phyloP scores from a whole-genome alignment of 306 rosid species.

The Cicer judaicum region DNA sequence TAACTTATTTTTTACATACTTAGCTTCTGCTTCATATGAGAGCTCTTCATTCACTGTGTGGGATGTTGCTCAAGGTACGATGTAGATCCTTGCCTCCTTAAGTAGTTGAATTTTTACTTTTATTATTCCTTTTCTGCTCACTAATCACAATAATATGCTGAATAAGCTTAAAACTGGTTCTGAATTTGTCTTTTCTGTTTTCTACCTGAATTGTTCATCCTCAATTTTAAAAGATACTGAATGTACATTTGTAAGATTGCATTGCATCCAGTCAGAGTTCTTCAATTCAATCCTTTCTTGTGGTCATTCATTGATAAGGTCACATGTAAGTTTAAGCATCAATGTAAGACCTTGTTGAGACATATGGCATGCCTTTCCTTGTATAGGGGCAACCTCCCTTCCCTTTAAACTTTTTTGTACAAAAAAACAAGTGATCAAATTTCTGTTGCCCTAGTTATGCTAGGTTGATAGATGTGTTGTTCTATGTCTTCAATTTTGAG shows the following conservation, averaged over 20 bases:
- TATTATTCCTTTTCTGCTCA: slow-evolving; percentile 8
- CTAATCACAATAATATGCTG: slow-evolving; percentile 29
- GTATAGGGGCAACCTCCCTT: slow-evolving; percentile 1
- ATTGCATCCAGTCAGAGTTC: neutral
- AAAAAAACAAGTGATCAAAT: slow-evolving; percentile 1
- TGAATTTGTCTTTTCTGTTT: slow-evolving; percentile 22
- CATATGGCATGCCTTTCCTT: slow-evolving; percentile 14
- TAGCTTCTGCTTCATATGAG: slow-evolving; percentile 89
- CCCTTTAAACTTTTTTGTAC: neutral
- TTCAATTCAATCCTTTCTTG: slow-evolving; percentile 7
- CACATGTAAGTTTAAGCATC: slow-evolving; percentile 10
- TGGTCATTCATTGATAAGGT: slow-evolving; percentile 16
- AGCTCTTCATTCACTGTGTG: slow-evolving; percentile 87
- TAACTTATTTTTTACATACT: slow-evolving; percentile 68
- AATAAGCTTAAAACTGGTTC: slow-evolving; percentile 22
- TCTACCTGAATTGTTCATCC: slow-evolving; percentile 3
- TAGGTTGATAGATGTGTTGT: slow-evolving; percentile 27
- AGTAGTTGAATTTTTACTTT: slow-evolving; percentile 23
- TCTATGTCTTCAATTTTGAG: slow-evolving; percentile 6
- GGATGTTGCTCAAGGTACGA: slow-evolving; percentile 94
- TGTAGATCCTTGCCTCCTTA: slow-evolving; percentile 25
- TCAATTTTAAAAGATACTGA: slow-evolving; percentile 25
- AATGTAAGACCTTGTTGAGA: neutral
- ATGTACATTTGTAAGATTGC: slow-evolving; percentile 12
- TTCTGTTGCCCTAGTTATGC: neutral